Evolutionary conservation across 1,284 basidiomycete genomes (phyloP).

Genomic region (Irpex sp.): DNA sequence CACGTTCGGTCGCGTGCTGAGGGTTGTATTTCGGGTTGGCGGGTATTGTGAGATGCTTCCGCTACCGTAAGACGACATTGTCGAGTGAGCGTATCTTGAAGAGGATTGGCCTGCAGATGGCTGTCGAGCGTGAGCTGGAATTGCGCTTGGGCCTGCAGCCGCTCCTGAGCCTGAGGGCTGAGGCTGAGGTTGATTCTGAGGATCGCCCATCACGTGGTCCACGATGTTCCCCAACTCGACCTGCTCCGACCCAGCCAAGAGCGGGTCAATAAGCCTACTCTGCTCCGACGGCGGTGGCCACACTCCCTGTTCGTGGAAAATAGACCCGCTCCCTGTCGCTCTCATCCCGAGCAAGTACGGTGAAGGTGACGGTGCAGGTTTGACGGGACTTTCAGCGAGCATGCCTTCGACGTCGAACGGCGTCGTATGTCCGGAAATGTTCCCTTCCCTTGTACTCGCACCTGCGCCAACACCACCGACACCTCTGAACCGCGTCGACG

Average conservation of each 20-base stretch:
- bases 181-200: background rate
- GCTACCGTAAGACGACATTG: constrained; percentile 8
- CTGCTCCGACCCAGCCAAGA: constrained; percentile 29
- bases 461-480: background rate
- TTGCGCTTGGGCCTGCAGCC: background rate
- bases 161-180: background rate
- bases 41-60: constrained; percentile 10
- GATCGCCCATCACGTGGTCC: constrained; percentile 51
- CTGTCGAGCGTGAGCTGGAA: background rate
- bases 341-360: constrained; percentile 39
- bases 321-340: constrained; percentile 41
- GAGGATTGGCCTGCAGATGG: background rate
- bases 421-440: background rate
- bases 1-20: background rate
- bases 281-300: constrained; percentile 44
- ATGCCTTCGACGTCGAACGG: background rate
- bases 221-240: constrained; percentile 42
- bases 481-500: background rate
- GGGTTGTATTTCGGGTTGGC: background rate
- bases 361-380: constrained; percentile 12
- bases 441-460: background rate
- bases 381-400: background rate
- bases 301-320: constrained; percentile 45
- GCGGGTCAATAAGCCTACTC: constrained; percentile 41
- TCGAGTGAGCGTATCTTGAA: constrained; percentile 5